Evolutionary conservation across 2,329 filamentous ascomycete genomes (phyloP).

Genomic region (Fusarium metavorans): DNA sequence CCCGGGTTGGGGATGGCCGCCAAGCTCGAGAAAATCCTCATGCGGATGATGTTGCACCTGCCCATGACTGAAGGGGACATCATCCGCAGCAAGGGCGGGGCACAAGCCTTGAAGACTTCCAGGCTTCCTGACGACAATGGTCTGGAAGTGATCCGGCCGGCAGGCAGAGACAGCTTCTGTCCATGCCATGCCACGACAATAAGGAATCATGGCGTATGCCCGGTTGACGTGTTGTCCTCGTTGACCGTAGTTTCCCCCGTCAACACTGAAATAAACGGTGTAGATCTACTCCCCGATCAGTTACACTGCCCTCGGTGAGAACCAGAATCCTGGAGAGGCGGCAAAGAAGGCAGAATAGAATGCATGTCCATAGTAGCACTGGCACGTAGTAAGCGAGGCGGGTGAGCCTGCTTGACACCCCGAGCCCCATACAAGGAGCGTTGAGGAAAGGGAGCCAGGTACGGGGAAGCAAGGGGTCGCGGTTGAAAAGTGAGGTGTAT

Average conservation of each 20-base stretch:
- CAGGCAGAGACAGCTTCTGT: conserved; percentile 17
- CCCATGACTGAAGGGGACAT: conserved; percentile 28
- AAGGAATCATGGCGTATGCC: conserved; percentile 10
- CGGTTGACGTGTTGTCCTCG: conserved; percentile 30
- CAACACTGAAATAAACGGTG: conserved; percentile 11
- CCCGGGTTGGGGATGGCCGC: conserved; percentile 26
- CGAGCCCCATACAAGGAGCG: conserved; percentile 31
- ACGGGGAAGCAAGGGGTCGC: conserved; percentile 23
- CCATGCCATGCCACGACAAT: conserved; percentile 15
- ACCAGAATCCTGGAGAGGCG: conserved; percentile 10
- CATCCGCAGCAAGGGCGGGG: conserved; percentile 34
- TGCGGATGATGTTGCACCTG: conserved; percentile 18
- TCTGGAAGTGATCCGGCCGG: conserved; percentile 15
- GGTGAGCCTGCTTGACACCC: conserved; percentile 14
- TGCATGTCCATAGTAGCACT: conserved; percentile 18
- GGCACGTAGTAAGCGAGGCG: neutral
- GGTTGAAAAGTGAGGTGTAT: conserved; percentile 22
- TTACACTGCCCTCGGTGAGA: neutral
- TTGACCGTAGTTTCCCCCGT: conserved; percentile 22
- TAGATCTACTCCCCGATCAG: conserved; percentile 23
- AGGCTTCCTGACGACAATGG: conserved; percentile 20
- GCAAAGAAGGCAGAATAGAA: conserved; percentile 18
- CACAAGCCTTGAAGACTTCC: conserved; percentile 22
- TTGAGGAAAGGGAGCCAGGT: conserved; percentile 22
- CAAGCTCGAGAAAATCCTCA: conserved; percentile 33